Evolutionary conservation across 2,329 filamentous ascomycete species (phyloP).

Genomic region (Xylariaceae sp.): DNA sequence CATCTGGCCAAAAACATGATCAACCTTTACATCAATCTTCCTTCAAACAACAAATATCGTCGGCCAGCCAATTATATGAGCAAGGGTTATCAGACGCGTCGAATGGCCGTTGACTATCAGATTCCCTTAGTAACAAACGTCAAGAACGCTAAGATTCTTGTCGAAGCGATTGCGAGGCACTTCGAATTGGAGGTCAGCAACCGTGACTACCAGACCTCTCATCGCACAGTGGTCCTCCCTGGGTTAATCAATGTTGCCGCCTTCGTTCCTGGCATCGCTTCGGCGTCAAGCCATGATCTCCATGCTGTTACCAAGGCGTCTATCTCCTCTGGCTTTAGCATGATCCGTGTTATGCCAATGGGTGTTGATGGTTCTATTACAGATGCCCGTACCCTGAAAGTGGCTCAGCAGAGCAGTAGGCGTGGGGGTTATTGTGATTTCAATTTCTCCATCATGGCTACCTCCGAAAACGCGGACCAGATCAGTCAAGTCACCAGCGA

Average conservation of each 20-base stretch:
- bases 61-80: conserved; percentile 98
- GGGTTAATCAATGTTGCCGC: conserved; percentile 76
- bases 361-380: conserved; percentile 70
- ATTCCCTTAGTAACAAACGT: conserved; percentile 97
- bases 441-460: conserved; percentile 74
- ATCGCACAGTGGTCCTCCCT: conserved; percentile 68
- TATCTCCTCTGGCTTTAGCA: conserved; percentile 70
- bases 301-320: conserved; percentile 68
- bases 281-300: conserved; percentile 61
- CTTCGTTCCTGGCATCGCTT: conserved; percentile 70
- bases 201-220: conserved; percentile 89
- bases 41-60: conserved; percentile 96
- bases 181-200: conserved; percentile 79
- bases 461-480: conserved; percentile 68
- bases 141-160: conserved; percentile 96
- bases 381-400: conserved; percentile 65
- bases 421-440: conserved; percentile 68
- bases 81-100: conserved; percentile 91
- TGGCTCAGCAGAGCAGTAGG: conserved; percentile 68
- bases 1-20: conserved; percentile 97
- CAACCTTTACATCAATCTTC: conserved; percentile 97
- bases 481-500: conserved; percentile 68
- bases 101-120: conserved; percentile 97
- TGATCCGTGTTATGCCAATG: conserved; percentile 75
- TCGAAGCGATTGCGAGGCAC: conserved; percentile 88